Base-by-base conservation (phyloP, 2,329 filamentous ascomycete genomes). In the Botrytis aclada region DNA sequence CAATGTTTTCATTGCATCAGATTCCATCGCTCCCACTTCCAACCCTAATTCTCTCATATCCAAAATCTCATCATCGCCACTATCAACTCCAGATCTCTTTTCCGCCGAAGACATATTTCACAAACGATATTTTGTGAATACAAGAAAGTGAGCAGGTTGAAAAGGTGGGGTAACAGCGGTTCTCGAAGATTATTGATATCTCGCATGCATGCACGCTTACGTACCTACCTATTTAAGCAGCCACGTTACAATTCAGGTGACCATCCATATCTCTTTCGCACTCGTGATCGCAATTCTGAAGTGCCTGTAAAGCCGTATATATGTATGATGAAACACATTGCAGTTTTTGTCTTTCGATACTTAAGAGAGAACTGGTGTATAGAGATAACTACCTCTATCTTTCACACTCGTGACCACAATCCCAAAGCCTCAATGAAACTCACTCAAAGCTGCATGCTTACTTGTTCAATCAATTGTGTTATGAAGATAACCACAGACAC, bases 41-140 rank as follows among this genome's bases (percentile, higher is more conserved):
- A 51, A 51, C 0, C 4, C 10, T 0, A 51, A n/a, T 0, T 14
- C 25, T 51, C 10, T n/a, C 0, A n/a, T 3, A 51, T n/a, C 47
- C 22, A 6, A 22, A 51, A 51, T 51, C 10, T 12, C 47, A 51
- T 7, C 47, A 51, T 47, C 4, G 1, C 1, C 47, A n/a, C 47
- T 5, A 14, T 51, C 47, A 7, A 51, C 5, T 7, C 2, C 47
- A 3, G 47, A 51, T 51, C 47, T 51, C 4, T 51, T 51, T 7
- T n/a, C 47, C 12, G 25, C 25, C 25, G 0, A 51, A 51, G 47
- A 51, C 25, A 51, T 51, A n/a, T 0, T 51, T 16, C 47, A 7
- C 12, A 54, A n/a, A 54, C 14, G 4, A n/a, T 51, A n/a, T 51
- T 5, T 51, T 16, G 3, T 51, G 25, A n/a, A 51, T 3, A 3